Evolutionary conservation across 1,284 basidiomycete genomes (phyloP), one percentile per base, ranked within the genome.

Genomic region (Ustilago cynodontis): DNA sequence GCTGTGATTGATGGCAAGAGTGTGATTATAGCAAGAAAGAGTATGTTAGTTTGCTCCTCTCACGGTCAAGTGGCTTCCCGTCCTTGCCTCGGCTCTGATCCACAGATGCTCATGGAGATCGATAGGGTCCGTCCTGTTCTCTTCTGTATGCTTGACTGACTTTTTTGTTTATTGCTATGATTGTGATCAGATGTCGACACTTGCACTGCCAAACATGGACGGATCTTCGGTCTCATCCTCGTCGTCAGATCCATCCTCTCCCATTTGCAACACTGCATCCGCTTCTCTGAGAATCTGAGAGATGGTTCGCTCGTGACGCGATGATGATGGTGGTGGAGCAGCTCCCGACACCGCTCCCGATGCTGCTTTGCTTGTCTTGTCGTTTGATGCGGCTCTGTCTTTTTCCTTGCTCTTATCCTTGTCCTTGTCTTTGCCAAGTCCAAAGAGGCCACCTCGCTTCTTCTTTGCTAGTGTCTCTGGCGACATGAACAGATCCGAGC

Each of bases 261-360:
- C 76, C 59, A 63, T 53, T 52, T 62, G 56, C 58, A 79, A 55
- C 35, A 71, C 77, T 18, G 74, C 74, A 54, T 79, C 77, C 1
- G 77, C 77, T 26, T 79, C 77, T 13, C 77, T 43, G 10, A 79
- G 66, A 28, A 79, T 79, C 45, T 79, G 53, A 24, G 74, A 77
- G 24, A 79, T 79, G 54, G 74, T 79, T n/a, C 77, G 61, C 47
- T 79, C 67, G 54, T 77, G 77, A 3, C 63, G 59, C 28, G 58
- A 37, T 8, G 35, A 11, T 11, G 16, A 14, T 41, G 33, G 49
- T n/a, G n/a, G n/a, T n/a, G n/a, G n/a, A n/a, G n/a, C n/a, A 8
- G 51, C 51, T 33, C 9, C 51, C 20, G 41, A 43, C 20, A 16
- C 41, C 39, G 47, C 26, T 49, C 22, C 55, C n/a, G 55, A 14